Evolutionary conservation across 495 filamentous ascomycete species (phyloP).

Genomic region (Penicillium subrubescens): DNA sequence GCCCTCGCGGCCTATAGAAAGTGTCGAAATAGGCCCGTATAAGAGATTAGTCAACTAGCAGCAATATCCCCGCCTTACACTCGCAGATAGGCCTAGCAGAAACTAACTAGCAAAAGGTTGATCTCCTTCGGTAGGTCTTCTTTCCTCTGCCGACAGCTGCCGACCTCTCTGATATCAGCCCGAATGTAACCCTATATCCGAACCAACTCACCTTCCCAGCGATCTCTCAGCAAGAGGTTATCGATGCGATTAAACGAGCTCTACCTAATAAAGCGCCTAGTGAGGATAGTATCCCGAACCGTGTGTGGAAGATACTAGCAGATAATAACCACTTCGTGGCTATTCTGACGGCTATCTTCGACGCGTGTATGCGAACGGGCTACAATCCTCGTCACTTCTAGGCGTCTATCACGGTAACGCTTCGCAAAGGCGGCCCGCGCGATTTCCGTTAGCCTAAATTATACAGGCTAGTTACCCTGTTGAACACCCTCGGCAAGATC

Average conservation of each 20-base stretch:
- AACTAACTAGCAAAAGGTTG: conserved; percentile 16
- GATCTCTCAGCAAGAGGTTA: neutral
- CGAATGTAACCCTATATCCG: neutral
- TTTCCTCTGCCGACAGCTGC: conserved; percentile 24
- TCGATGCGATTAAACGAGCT: too few species aligned
- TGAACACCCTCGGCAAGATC: conserved; percentile 32
- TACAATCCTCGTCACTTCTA: too few species aligned
- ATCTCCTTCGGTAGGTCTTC: conserved; percentile 22
- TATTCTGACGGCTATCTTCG: too few species aligned
- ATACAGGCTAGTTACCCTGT: conserved; percentile 28
- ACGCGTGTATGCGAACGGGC: too few species aligned
- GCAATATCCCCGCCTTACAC: neutral
- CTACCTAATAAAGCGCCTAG: too few species aligned
- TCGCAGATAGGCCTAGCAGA: neutral
- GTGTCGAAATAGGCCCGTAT: conserved; percentile 18
- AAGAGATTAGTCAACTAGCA: neutral
- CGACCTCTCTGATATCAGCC: conserved; percentile 31
- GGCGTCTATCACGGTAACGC: too few species aligned
- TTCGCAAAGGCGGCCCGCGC: too few species aligned
- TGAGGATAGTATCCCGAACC: too few species aligned
- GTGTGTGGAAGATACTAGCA: too few species aligned
- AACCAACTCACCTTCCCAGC: neutral
- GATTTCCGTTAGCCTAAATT: conserved; percentile 16
- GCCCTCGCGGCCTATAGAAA: conserved; percentile 13
- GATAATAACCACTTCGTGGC: too few species aligned